phyloP scores from a whole-genome alignment of 768 basidiomycete genomes.

The Psilocybe azurescens region DNA sequence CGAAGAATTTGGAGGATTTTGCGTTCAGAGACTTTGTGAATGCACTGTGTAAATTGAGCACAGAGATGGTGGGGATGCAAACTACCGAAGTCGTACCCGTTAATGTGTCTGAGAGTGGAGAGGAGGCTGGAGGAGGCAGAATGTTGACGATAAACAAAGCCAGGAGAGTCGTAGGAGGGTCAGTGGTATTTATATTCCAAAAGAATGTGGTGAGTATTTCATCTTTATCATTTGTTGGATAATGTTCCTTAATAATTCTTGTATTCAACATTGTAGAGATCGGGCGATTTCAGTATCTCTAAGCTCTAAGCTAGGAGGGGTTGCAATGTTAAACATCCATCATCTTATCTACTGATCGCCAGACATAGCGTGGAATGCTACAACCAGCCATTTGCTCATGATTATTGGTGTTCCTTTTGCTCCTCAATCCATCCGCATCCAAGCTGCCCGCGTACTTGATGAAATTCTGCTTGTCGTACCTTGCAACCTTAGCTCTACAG shows the following conservation, averaged over 20 bases:
- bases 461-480: constrained; percentile 83
- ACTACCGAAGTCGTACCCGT: constrained; percentile 43
- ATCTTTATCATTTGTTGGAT: constrained; percentile 33
- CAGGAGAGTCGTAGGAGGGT: constrained; percentile 60
- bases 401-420: constrained; percentile 74
- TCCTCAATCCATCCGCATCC: constrained; percentile 80
- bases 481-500: constrained; percentile 63
- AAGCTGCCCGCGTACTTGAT: constrained; percentile 87
- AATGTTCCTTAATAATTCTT: constrained; percentile 1
- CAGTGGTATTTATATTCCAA: constrained; percentile 88
- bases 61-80: constrained; percentile 94
- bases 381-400: constrained; percentile 80
- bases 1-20: constrained; percentile 80
- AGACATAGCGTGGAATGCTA: constrained; percentile 83
- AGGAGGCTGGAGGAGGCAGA: constrained; percentile 34
- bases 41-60: constrained; percentile 85
- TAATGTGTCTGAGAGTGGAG: constrained; percentile 43
- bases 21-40: constrained; percentile 80
- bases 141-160: constrained; percentile 28
- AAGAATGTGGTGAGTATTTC: constrained; percentile 76
- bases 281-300: constrained; percentile 97
- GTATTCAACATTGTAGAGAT: constrained; percentile 52
- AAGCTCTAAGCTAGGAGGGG: constrained; percentile 79
- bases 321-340: constrained; percentile 83
- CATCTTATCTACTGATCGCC: constrained; percentile 86